Conservation (phyloP, 768 basidiomycete species). For the Ramaria sp. region DNA sequence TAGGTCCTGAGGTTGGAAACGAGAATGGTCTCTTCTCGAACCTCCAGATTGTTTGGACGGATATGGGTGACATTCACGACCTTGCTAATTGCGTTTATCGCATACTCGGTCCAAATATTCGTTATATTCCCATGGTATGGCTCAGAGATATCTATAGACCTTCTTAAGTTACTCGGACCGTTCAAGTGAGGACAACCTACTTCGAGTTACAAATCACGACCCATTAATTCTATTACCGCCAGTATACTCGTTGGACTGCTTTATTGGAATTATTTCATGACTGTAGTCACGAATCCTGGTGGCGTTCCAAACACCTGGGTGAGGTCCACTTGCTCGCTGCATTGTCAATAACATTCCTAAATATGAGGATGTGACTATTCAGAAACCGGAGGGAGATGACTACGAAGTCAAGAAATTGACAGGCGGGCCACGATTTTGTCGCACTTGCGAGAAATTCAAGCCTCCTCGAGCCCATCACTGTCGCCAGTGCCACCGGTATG, state of each 20-base stretch:
- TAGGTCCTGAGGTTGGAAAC: neutral
- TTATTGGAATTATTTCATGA: conserved; percentile 82
- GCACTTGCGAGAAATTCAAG: conserved; percentile 77
- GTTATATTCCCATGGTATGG: conserved; percentile 94
- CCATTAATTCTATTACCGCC: conserved; percentile 1
- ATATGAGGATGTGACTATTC: conserved; percentile 7
- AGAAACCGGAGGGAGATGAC: conserved; percentile 75
- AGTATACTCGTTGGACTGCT: conserved; percentile 71
- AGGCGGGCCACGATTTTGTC: conserved; percentile 74
- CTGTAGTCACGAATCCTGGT: conserved; percentile 79
- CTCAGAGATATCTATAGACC: conserved; percentile 55
- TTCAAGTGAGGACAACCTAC: conserved; percentile 62
- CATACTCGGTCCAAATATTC: conserved; percentile 82
- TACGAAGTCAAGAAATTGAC: conserved; percentile 89
- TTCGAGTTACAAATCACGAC: neutral
- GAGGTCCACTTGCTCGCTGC: conserved; percentile 15
- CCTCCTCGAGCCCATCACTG: conserved; percentile 92
- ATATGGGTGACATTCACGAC: conserved; percentile 62
- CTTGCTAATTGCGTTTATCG: conserved; percentile 73
- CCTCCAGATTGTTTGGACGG: conserved; percentile 36
- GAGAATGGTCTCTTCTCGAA: conserved; percentile 4
- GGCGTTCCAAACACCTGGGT: conserved; percentile 74
- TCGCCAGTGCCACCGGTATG: conserved; percentile 71
- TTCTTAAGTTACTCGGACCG: conserved; percentile 66
- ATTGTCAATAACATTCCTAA: neutral